phyloP scores from a whole-genome alignment of 495 filamentous ascomycete genomes.

The Xylaria bambusicola region DNA sequence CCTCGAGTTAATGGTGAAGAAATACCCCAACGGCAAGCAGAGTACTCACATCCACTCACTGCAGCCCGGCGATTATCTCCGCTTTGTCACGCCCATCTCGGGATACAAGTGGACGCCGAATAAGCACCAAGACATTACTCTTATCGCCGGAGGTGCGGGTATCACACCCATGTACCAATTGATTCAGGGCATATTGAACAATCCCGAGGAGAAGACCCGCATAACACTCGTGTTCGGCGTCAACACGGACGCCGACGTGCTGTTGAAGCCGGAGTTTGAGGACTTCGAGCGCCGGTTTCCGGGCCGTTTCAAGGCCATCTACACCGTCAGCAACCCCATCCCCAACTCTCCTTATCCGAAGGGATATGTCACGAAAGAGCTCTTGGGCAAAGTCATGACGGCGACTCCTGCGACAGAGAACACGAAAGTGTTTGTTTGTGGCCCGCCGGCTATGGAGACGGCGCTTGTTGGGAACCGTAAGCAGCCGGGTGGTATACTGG shows the following conservation, averaged over 20 bases:
- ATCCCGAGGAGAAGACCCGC: conserved; percentile 62
- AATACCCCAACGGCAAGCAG: conserved; percentile 64
- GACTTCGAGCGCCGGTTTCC: conserved; percentile 55
- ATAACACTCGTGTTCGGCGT: conserved; percentile 67
- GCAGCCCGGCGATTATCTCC: conserved; percentile 58
- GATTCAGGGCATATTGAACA: conserved; percentile 59
- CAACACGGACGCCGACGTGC: conserved; percentile 62
- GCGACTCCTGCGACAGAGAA: conserved; percentile 38
- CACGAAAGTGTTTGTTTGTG: conserved; percentile 67
- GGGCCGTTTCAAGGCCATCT: conserved; percentile 58
- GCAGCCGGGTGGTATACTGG: conserved; percentile 48
- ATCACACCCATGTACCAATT: conserved; percentile 68
- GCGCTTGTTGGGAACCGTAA: conserved; percentile 50
- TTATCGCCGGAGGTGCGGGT: conserved; percentile 65
- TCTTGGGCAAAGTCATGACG: conserved; percentile 52
- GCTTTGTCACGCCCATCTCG: conserved; percentile 52
- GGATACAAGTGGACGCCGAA: conserved; percentile 59
- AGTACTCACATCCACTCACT: conserved; percentile 64
- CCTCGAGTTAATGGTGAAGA: conserved; percentile 63
- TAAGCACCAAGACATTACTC: conserved; percentile 53
- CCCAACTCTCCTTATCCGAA: conserved; percentile 46
- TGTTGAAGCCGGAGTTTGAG: conserved; percentile 57
- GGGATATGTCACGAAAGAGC: conserved; percentile 58
- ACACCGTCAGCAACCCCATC: conserved; percentile 56
- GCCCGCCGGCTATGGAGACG: conserved; percentile 63